Evolutionary conservation across 495 filamentous ascomycete species (phyloP).

Genomic region (Hypoxylon lienhwacheense): DNA sequence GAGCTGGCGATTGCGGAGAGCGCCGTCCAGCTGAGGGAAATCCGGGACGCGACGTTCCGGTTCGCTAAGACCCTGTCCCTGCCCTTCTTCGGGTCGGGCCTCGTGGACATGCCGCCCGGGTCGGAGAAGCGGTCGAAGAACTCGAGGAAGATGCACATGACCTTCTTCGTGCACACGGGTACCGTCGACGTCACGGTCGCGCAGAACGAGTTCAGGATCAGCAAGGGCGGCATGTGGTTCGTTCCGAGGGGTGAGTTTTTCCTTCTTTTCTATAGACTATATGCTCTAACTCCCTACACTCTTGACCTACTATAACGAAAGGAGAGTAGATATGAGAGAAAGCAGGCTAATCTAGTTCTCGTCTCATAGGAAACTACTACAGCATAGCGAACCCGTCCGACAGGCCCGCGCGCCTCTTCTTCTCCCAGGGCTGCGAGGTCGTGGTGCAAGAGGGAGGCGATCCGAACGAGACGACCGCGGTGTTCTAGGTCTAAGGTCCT

Average conservation of each 20-base stretch:
- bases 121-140: slow-evolving; percentile 87
- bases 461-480: slow-evolving; percentile 13
- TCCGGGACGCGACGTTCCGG: slow-evolving; percentile 72
- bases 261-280: neutral
- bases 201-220: slow-evolving; percentile 79
- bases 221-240: slow-evolving; percentile 86
- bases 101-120: slow-evolving; percentile 83
- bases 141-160: slow-evolving; percentile 89
- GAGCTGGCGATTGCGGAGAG: slow-evolving; percentile 74
- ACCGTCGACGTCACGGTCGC: slow-evolving; percentile 75
- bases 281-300: neutral
- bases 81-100: slow-evolving; percentile 82
- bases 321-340: neutral
- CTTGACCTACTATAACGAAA: neutral
- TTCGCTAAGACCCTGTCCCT: slow-evolving; percentile 85
- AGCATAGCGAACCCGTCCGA: slow-evolving; percentile 74
- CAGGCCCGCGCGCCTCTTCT: slow-evolving; percentile 73
- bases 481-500: too few relatives aligned
- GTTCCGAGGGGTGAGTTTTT: slow-evolving; percentile 83
- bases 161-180: slow-evolving; percentile 84
- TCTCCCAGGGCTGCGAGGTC: slow-evolving; percentile 76
- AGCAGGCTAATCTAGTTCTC: slow-evolving; percentile 9
- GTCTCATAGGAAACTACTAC: slow-evolving; percentile 73
- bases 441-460: slow-evolving; percentile 17
- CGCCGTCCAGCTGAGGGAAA: slow-evolving; percentile 73